Evolutionary conservation across 306 rosid genomes (phyloP).

Genomic region (Boehmeria nivea): DNA sequence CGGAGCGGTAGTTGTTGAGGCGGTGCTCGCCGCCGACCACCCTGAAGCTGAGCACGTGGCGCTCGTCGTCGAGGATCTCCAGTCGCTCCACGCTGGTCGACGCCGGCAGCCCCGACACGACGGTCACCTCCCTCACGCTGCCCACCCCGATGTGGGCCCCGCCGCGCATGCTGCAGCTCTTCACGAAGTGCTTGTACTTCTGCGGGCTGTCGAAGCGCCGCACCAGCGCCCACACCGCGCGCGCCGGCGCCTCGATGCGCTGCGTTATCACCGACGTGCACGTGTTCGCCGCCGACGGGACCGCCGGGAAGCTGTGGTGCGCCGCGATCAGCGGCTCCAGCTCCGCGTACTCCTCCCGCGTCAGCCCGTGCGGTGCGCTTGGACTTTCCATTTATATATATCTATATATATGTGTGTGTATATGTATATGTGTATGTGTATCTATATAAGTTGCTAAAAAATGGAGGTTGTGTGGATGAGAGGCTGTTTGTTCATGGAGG

Average conservation of each 20-base stretch:
- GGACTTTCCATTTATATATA: constrained; percentile 37
- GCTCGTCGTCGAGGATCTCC: constrained; percentile 78
- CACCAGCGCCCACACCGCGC: constrained; percentile 52
- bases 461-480: not conserved
- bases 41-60: constrained; percentile 63
- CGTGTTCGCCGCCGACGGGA: constrained; percentile 33
- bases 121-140: constrained; percentile 70
- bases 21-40: constrained; percentile 91
- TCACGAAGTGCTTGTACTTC: constrained; percentile 82
- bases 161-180: constrained; percentile 62
- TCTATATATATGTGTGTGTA: too few species aligned
- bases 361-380: constrained; percentile 39
- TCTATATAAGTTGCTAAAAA: not conserved
- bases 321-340: constrained; percentile 44
- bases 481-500: not conserved
- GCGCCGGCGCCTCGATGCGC: constrained; percentile 56
- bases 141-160: constrained; percentile 37
- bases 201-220: constrained; percentile 74
- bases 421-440: not conserved
- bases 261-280: constrained; percentile 69
- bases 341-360: constrained; percentile 41
- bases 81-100: constrained; percentile 89
- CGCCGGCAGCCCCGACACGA: constrained; percentile 84
- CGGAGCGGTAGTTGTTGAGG: constrained; percentile 66
- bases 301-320: constrained; percentile 49